Evolutionary conservation across 148 eudicot genomes (phyloP).

Genomic region (Vaccinium corymbosum): DNA sequence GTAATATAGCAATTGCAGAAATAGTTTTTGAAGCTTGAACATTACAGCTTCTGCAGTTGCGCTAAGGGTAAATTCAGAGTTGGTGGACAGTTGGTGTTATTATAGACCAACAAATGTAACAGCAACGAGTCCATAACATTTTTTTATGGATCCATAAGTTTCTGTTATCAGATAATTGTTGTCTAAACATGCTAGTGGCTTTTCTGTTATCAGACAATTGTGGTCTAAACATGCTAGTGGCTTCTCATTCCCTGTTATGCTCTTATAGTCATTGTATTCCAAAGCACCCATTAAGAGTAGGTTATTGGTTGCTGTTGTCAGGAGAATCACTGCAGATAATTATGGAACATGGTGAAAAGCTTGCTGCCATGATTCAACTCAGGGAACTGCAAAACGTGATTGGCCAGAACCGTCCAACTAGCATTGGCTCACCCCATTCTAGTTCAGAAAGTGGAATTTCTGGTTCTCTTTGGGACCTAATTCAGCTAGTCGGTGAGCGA

Average conservation of each 20-base stretch:
- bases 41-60: neutral
- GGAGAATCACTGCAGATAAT: slow-evolving; percentile 83
- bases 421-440: slow-evolving; percentile 36
- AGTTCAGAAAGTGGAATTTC: slow-evolving; percentile 48
- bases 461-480: slow-evolving; percentile 91
- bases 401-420: slow-evolving; percentile 51
- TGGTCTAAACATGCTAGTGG: neutral
- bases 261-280: neutral
- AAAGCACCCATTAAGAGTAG: neutral
- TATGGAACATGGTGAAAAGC: slow-evolving; percentile 98
- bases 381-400: slow-evolving; percentile 74
- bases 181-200: neutral
- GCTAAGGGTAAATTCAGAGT: neutral
- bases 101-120: neutral
- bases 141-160: neutral
- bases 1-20: neutral
- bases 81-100: neutral
- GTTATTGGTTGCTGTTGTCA: slow-evolving; percentile 21
- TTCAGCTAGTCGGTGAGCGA: slow-evolving; percentile 89
- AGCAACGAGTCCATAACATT: neutral
- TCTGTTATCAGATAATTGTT: neutral
- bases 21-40: neutral
- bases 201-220: neutral
- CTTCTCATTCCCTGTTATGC: neutral
- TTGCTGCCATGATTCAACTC: slow-evolving; percentile 79